Base-by-base conservation (phyloP, 257 asterid genomes). In the Fraxinus quadrangulata region DNA sequence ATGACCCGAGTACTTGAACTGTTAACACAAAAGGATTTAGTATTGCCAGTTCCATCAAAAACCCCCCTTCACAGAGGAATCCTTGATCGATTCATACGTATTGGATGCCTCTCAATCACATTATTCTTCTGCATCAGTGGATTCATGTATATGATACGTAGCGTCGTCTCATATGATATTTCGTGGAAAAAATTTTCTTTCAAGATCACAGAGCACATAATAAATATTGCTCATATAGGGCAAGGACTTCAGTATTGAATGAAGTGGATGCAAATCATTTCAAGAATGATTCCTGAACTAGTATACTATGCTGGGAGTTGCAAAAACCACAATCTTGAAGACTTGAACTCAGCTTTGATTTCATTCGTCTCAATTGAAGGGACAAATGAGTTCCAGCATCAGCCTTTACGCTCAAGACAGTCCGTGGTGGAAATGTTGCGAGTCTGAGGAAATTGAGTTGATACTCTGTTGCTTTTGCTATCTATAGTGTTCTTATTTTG, bases 101-200 rank as follows among this genome's bases (percentile, higher is more conserved):
- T 30, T 30, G 3, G 33, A 30, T 30, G 33, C 33, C 33, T 30
- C 33, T 30, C 33, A 30, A 30, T 30, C 33, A 30, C 33, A 30
- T 30, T 30, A 30, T 2, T 30, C 33, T 30, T 30, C 33, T 30
- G 31, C 31, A 28, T 28, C 31, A 28, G 31, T 28, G 31, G 31
- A 28, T 28, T 28, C 31, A 1, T 28, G 31, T 28, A 28, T 28
- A 28, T 28, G 33, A 2, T 3, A 30, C 33, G 33, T 30, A 30
- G 33, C 0, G 33, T 30, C 33, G 33, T 76, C 75, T 39, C 83
- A 75, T 49, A 71, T 30, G 33, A 30, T 30, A 30, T 30, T 30
- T 30, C 3, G 33, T 2, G 33, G 33, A 30, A 30, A 30, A 30
- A 0, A 0, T 30, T 30, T 30, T 30, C 33, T 30, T 30, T 30